Conservation (phyloP, 352 stramenopile species). For the Thraustochytrium sp. region DNA sequence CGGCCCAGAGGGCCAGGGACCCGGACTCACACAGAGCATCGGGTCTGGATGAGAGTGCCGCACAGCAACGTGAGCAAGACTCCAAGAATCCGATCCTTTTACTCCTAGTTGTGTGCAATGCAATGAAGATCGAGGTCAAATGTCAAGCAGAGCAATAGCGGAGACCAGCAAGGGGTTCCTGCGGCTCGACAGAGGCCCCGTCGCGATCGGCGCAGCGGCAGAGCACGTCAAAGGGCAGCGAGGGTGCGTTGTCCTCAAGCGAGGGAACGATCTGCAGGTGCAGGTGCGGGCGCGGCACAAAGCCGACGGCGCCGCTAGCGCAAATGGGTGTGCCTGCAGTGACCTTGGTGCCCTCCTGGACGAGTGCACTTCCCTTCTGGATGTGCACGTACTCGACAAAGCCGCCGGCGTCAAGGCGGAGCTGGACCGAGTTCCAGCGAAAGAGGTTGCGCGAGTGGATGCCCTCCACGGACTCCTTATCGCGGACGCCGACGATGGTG, state of each 20-base stretch:
- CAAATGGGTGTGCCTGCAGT: slow-evolving; percentile 55
- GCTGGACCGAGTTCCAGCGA: slow-evolving; percentile 61
- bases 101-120: no score
- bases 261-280: slow-evolving; percentile 47
- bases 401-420: slow-evolving; percentile 50
- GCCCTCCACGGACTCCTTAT: slow-evolving; percentile 51
- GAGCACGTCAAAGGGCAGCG: background rate
- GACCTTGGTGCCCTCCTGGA: slow-evolving; percentile 56
- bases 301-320: slow-evolving; percentile 57
- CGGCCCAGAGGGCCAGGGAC: no score
- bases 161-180: background rate
- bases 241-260: background rate
- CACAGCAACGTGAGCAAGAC: no score
- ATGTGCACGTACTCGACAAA: slow-evolving; percentile 64
- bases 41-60: no score
- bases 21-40: no score
- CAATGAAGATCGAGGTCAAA: no score
- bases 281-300: slow-evolving; percentile 59
- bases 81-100: no score
- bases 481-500: slow-evolving; percentile 52
- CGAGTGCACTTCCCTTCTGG: slow-evolving; percentile 49
- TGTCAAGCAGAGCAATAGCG: no score
- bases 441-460: slow-evolving; percentile 62
- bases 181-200: background rate
- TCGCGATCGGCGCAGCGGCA: background rate